A percentile compares a stretch with the other conserved stretches of the same genome.
These are phyloP conservation scores for Dactylellina haptotyla DNA, from an alignment of 2,329 filamentous ascomycete genomes.

Conservation along the genomic window DNA sequence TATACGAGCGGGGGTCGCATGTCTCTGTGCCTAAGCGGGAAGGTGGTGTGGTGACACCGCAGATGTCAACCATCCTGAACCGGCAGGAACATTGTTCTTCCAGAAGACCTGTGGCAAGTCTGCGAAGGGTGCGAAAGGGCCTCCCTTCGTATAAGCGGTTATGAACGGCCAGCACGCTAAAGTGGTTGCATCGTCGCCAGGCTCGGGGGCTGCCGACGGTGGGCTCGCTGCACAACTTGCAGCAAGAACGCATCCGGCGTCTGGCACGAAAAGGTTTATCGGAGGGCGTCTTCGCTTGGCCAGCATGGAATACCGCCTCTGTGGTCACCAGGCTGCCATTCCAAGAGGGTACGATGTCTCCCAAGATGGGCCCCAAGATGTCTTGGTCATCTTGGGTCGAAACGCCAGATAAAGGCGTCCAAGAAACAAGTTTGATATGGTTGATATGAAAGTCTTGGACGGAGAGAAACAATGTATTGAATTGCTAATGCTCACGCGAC, in stretches of 20 bases:
- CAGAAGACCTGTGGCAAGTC: conserved; percentile 32
- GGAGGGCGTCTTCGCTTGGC: conserved; percentile 20
- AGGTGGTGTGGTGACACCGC: conserved; percentile 38
- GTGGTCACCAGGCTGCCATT: conserved; percentile 28
- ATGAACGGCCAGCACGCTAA: conserved; percentile 32
- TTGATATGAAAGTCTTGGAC: conserved; percentile 14
- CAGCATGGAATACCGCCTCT: conserved; percentile 2
- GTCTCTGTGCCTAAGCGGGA: conserved; percentile 27
- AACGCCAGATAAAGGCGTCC: conserved; percentile 15
- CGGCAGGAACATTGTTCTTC: conserved; percentile 42
- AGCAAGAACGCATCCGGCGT: background rate
- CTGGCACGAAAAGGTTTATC: conserved; percentile 35
- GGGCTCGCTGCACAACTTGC: conserved; percentile 5
- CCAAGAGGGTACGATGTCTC: no score
- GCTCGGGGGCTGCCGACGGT: conserved; percentile 17
- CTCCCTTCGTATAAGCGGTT: conserved; percentile 17
- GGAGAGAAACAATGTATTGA: conserved; percentile 22
- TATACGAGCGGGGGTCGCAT: conserved; percentile 20
- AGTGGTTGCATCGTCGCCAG: background rate
- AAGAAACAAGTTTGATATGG: conserved; percentile 18
- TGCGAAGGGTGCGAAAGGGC: no score
- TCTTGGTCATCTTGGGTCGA: conserved; percentile 17
- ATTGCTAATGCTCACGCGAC: conserved; percentile 27
- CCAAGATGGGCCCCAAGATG: conserved; percentile 30
- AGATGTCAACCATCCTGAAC: conserved; percentile 53